Base-by-base conservation (phyloP, 169 alveolate species). In the Plasmodium reichenowi region DNA sequence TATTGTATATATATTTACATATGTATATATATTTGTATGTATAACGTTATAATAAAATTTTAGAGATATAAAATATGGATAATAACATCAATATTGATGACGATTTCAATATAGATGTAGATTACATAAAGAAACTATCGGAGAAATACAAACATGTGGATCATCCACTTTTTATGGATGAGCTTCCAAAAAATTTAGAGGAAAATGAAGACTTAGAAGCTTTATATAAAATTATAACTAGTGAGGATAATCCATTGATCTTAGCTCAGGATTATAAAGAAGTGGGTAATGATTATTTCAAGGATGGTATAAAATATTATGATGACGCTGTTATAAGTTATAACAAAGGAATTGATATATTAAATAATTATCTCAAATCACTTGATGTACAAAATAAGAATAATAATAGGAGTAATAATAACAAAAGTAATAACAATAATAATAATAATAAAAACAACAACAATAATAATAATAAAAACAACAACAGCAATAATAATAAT, bases 271-370 rank as follows among this genome's bases (percentile, higher is more conserved):
- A 83, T 67, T 83, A 67, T 83, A 83, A 83, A 48, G 73, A 67
- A 38, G 91, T 83, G 5, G 91, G 91, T 7, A 83, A 83, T 59
- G 85, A 83, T 10, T 83, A 83, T 60, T 83, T 29, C 48, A 68
- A 67, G 48, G 91, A 83, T 47, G 91, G 91, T 1, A 12, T 13
- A 2, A 83, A 83, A 83, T 70, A 83, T 83, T 83, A 29, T 63
- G 91, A 83, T 3, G 91, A 83, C 59, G 91, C 91, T 52, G 54
- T 83, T 22, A 83, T 83, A 4, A 83, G 91, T 47, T 83, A 83
- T 52, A 83, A 48, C 1, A 83, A 83, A 47, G 91, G 91, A 1
- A 70, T 83, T 9, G 85, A 67, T 68, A 60, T 83, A 17, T 64
- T 83, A 20, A 54, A 48, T 10, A 70, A 50, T 20, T 68, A 68